Evolutionary conservation across 2,329 filamentous ascomycete genomes (phyloP), one percentile per base, ranked within the genome.

Genomic region (Epichloe amarillans): DNA sequence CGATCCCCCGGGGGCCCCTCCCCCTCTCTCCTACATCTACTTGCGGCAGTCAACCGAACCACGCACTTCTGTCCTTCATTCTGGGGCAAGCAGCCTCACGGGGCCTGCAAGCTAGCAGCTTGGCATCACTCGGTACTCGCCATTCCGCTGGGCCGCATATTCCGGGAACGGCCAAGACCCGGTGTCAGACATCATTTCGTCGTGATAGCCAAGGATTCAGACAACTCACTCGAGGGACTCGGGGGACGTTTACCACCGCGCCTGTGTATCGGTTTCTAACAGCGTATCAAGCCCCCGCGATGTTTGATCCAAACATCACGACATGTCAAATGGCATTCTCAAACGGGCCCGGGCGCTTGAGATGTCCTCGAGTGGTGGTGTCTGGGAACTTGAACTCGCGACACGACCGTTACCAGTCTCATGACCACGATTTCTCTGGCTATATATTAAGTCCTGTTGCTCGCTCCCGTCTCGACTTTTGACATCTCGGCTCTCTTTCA

Each of bases 141-240:
- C 17, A 17, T 12, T 42, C 40, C 40, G 19, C 40, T 23, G 40
- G 11, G 23, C n/a, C 19, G 21, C 2, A 8, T 35, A 4, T 19
- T 17, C 41, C n/a, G 17, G 37, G 30, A 26, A 50, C 23, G 35
- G 12, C 26, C 8, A n/a, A 15, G 35, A 39, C n/a, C 48, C 48
- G 35, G 48, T 50, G n/a, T 50, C 48, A 50, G 21, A 50, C n/a
- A 40, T 40, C 33, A 50, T 39, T 39, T 35, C 48, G 23, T 38
- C 35, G 21, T 23, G 40, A 33, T 38, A 46, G 15, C 26, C 1
- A 10, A 37, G 48, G 17, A 10, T 23, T 35, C 37, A 37, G 33
- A 23, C 15, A 19, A 7, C 26, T 21, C 38, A 7, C 26, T 21
- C 38, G 45, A 23, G 11, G n/a, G 40, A 23, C 11, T 14, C 15